Evolutionary conservation across 805 yeast species (phyloP).

Genomic region (Nematodospora valgi): DNA sequence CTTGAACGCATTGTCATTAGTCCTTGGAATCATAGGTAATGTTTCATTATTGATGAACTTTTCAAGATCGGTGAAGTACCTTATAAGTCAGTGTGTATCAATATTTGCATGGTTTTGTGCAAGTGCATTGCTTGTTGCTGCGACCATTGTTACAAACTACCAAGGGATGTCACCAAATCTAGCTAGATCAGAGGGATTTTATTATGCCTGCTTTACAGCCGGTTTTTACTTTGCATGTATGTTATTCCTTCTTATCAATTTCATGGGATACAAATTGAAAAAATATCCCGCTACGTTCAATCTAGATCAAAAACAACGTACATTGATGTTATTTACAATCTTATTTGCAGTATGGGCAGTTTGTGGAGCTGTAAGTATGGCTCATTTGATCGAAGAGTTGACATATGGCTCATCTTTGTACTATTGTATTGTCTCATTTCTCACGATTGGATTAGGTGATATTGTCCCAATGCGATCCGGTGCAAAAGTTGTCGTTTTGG

Average conservation of each 20-base stretch:
- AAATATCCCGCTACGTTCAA: conserved; percentile 73
- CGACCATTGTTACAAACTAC: conserved; percentile 36
- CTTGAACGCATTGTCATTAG: conserved; percentile 61
- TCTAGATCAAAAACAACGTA: conserved; percentile 62
- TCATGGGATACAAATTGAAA: conserved; percentile 52
- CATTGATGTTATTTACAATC: conserved; percentile 70
- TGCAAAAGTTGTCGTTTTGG: conserved; percentile 54
- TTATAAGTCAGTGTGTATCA: conserved; percentile 59
- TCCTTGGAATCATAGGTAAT: conserved; percentile 66
- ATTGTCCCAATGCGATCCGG: conserved; percentile 52
- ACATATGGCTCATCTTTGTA: conserved; percentile 66
- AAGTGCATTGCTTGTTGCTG: conserved; percentile 47
- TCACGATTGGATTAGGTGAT: conserved; percentile 84
- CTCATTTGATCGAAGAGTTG: conserved; percentile 34
- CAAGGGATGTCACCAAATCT: conserved; percentile 8
- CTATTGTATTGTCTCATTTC: conserved; percentile 65
- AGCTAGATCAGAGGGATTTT: conserved; percentile 59
- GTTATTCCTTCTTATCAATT: conserved; percentile 51
- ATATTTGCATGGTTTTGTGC: conserved; percentile 66
- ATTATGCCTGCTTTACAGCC: conserved; percentile 72
- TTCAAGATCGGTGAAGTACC: conserved; percentile 53
- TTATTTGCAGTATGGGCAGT: conserved; percentile 64
- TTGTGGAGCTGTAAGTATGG: conserved; percentile 54
- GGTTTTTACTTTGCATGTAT: conserved; percentile 59
- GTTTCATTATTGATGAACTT: conserved; percentile 68